Base-by-base conservation (phyloP, 2,329 filamentous ascomycete genomes). In the Pseudocercospora cruenta region DNA sequence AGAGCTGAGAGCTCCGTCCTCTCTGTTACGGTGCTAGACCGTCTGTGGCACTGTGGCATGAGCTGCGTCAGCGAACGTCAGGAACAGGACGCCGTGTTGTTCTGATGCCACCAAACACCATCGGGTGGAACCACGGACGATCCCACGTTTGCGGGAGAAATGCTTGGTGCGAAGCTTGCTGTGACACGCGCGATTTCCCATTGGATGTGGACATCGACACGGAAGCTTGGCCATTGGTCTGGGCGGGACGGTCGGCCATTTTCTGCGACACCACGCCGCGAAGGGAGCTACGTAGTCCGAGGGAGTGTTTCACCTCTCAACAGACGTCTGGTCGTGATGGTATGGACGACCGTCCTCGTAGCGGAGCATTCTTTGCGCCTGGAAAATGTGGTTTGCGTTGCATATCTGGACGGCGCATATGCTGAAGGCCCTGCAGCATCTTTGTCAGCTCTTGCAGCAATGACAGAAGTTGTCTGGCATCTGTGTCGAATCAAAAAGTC, bases 41-140 rank as follows among this genome's bases (percentile, higher is more conserved):
- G 5, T 31, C 26, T 58, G 31, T 39, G 54, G 54, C 54, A 58
- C 26, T 58, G 31, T 39, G 54, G 54, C 54, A 58, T 58, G 26
- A 19, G 28, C 31, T 58, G 54, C 54, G 54, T 58, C 28, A 58
- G 54, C 54, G 14, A 55, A 39, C 54, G 28, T 21, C 54, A 39
- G 54, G 54, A 58, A 28, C 51, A 54, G 51, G 24, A 14, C 9
- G 31, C 28, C 28, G 28, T 31, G 19, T 19, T 51, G 45, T 24
- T 51, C 51, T 28, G 51, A 54, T n/a, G 51, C 24, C 21, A 54
- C n/a, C n/a, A 3, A 21, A 21, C 45, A 49, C 7, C 45, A 49
- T 49, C 45, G 45, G 22, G 19, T 49, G 45, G 45, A 49, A 49
- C 45, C 49, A 26, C 22, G 22, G 16, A 54, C 22, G 7, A 3